These are phyloP conservation scores for Tylopilus orsonianus DNA, from an alignment of 1,284 basidiomycete genomes.

Conservation along the genomic window DNA sequence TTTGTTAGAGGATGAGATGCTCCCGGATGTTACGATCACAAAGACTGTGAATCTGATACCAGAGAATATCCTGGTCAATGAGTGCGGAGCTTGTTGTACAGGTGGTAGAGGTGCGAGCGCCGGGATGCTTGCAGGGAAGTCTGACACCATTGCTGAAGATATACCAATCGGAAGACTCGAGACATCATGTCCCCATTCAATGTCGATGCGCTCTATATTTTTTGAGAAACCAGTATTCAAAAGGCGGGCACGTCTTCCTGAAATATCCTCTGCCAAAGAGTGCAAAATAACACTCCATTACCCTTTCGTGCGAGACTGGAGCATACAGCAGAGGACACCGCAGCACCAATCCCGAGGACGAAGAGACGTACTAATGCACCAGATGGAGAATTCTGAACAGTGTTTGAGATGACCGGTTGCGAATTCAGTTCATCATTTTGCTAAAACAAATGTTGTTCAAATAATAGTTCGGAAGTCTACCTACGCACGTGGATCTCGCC, in stretches of 20 bases:
- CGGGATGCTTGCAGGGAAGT: conserved; percentile 13
- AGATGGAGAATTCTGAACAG: conserved; percentile 25
- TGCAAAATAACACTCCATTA: conserved; percentile 50
- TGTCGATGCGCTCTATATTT: conserved; percentile 41
- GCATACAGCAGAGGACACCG: conserved; percentile 50
- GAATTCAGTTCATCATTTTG: conserved; percentile 17
- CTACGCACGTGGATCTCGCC: conserved; percentile 38
- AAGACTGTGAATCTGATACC: conserved; percentile 47
- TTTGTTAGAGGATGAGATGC: conserved; percentile 40
- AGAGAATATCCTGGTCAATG: conserved; percentile 43
- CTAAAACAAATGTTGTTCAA: conserved; percentile 23
- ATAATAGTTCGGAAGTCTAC: not conserved
- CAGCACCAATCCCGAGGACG: conserved; percentile 53
- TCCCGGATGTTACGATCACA: conserved; percentile 40
- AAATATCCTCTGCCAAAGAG: conserved; percentile 43
- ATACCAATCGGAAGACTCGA: not conserved
- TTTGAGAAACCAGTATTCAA: conserved; percentile 49
- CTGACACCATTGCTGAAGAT: not conserved
- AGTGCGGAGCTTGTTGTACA: conserved; percentile 46
- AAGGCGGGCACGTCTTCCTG: conserved; percentile 47
- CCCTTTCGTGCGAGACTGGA: conserved; percentile 50
- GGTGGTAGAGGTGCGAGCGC: conserved; percentile 34
- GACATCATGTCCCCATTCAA: conserved; percentile 45
- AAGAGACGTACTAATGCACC: conserved; percentile 47
- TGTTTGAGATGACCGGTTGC: conserved; percentile 29